These are phyloP conservation scores for Wickerhamomyces queroliae DNA, from an alignment of 805 yeast species.

Conservation along the genomic window DNA sequence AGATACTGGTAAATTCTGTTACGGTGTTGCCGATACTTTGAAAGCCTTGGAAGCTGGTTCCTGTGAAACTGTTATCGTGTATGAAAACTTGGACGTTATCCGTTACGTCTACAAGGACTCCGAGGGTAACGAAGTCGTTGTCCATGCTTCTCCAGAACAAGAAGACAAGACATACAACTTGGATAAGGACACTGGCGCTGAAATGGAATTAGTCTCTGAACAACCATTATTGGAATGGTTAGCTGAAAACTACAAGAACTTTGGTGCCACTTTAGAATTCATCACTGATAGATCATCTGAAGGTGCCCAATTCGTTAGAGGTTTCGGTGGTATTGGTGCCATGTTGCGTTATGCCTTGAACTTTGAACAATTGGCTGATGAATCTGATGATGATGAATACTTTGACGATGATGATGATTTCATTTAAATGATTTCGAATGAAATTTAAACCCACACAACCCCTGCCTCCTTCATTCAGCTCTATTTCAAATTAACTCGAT, in stretches of 20 bases:
- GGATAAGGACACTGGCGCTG: constrained; percentile 84
- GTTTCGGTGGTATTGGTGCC: constrained; percentile 99
- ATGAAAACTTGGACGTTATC: constrained; percentile 81
- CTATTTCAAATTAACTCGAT: no score
- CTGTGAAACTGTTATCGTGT: constrained; percentile 86
- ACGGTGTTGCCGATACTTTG: constrained; percentile 93
- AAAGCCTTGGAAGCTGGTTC: constrained; percentile 97
- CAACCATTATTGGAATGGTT: constrained; percentile 92
- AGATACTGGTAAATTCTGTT: constrained; percentile 96
- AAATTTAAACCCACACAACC: background rate
- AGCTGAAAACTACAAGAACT: constrained; percentile 91
- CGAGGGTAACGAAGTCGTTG: constrained; percentile 73
- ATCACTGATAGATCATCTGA: constrained; percentile 95
- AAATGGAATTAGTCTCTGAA: constrained; percentile 86
- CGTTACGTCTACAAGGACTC: constrained; percentile 81
- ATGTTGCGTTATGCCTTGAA: constrained; percentile 92
- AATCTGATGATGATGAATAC: constrained; percentile 82
- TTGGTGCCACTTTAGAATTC: constrained; percentile 94
- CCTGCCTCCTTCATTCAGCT: background rate
- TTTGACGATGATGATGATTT: constrained; percentile 50
- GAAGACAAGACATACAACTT: constrained; percentile 70
- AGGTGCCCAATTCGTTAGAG: constrained; percentile 97
- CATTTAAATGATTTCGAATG: constrained; percentile 8
- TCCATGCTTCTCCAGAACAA: constrained; percentile 65
- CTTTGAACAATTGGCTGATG: constrained; percentile 91